These are phyloP conservation scores for Colletotrichum navitas DNA, from an alignment of 2,329 filamentous ascomycete species.

Conservation along the genomic window DNA sequence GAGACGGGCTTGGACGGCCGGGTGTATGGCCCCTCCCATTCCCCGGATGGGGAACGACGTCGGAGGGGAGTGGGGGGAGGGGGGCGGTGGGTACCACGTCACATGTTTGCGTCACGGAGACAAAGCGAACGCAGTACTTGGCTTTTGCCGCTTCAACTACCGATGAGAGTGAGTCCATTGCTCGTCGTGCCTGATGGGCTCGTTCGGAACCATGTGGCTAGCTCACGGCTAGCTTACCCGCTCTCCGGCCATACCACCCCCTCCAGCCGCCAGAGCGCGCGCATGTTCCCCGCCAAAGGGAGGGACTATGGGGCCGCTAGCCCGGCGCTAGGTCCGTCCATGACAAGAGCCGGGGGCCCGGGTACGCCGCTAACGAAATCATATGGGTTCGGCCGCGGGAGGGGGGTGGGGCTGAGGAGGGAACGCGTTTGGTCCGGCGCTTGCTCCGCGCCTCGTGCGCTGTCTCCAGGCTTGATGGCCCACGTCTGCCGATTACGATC, in stretches of 20 bases:
- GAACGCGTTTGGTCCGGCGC: slow-evolving; percentile 1
- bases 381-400: not conserved
- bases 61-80: too few relatives aligned
- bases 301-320: not conserved
- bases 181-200: too few relatives aligned
- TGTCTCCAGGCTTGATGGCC: not conserved
- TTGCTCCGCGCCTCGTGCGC: not conserved
- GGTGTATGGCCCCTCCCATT: not conserved
- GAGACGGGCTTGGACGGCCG: not conserved
- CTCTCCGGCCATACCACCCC: not conserved
- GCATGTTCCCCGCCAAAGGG: not conserved
- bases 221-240: not conserved
- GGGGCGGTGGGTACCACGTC: not conserved
- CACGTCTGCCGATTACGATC: not conserved
- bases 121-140: not conserved
- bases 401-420: not conserved
- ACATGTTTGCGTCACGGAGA: not conserved
- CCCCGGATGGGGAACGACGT: not conserved
- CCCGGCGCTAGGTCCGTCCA: slow-evolving; percentile 4
- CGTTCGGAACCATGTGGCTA: not conserved
- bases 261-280: not conserved
- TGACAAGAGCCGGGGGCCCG: slow-evolving; percentile 8
- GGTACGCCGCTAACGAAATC: slow-evolving; percentile 7
- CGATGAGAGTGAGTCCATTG: not conserved
- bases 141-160: not conserved